These are phyloP conservation scores for Ensete ventricosum DNA, from an alignment of 176 grass and related monocot genomes.

Conservation along the genomic window DNA sequence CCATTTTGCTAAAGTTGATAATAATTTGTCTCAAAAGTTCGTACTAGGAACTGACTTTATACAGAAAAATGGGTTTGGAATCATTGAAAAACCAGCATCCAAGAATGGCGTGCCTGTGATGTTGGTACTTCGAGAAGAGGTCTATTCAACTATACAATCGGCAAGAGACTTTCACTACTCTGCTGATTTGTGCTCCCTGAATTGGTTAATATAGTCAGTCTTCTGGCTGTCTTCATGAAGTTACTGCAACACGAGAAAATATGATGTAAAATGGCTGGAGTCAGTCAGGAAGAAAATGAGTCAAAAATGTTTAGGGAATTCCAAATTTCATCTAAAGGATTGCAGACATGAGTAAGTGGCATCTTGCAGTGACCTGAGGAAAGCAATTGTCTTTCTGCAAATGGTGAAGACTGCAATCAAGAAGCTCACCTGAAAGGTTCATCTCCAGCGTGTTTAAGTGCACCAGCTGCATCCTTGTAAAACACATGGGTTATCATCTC, in stretches of 20 bases:
- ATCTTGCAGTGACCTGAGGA: neutral
- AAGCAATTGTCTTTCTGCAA: neutral
- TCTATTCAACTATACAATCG: slow-evolving; percentile 13
- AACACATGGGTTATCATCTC: slow-evolving; percentile 46
- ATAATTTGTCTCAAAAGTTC: neutral
- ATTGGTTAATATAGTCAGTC: slow-evolving; percentile 44
- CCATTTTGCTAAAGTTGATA: neutral
- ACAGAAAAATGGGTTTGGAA: neutral
- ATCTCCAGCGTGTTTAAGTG: slow-evolving; percentile 44
- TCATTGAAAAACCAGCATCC: neutral
- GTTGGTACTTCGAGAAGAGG: neutral
- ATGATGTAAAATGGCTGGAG: neutral
- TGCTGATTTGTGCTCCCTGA: slow-evolving; percentile 4
- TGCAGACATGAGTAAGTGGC: neutral
- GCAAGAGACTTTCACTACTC: slow-evolving; percentile 29
- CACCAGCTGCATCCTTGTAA: slow-evolving; percentile 50
- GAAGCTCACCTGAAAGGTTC: slow-evolving; percentile 47
- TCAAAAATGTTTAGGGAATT: too few relatives aligned
- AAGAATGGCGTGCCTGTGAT: neutral
- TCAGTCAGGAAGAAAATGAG: neutral
- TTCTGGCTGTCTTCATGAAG: slow-evolving; percentile 62
- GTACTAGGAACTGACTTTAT: neutral
- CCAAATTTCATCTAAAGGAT: too few relatives aligned
- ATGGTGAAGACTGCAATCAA: neutral
- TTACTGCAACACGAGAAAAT: slow-evolving; percentile 26